phyloP scores from a whole-genome alignment of 2,329 filamentous ascomycete genomes.

The Dactylonectria macrodidyma region DNA sequence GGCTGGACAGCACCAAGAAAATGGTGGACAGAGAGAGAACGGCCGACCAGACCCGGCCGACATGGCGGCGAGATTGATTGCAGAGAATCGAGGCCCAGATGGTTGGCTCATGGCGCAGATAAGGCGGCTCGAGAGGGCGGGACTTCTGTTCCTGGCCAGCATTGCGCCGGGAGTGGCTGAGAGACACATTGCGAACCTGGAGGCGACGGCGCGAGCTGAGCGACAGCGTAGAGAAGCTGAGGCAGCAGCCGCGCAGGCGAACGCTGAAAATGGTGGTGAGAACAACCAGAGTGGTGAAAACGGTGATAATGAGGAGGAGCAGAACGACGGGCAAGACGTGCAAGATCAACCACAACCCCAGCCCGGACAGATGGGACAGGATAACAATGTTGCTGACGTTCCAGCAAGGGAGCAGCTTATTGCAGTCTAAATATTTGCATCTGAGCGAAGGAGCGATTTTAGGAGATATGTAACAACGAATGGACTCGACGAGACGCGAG shows the following conservation, averaged over 20 bases:
- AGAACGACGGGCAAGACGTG: neutral
- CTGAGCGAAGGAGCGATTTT: slow-evolving; percentile 24
- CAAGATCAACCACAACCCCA: slow-evolving; percentile 25
- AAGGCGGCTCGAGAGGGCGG: slow-evolving; percentile 71
- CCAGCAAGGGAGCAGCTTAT: slow-evolving; percentile 42
- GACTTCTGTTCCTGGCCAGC: slow-evolving; percentile 76
- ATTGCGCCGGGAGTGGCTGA: slow-evolving; percentile 77
- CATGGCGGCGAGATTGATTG: slow-evolving; percentile 69
- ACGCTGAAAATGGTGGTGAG: slow-evolving; percentile 41
- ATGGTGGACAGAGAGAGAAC: slow-evolving; percentile 40
- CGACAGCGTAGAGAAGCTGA: slow-evolving; percentile 61
- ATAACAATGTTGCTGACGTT: slow-evolving; percentile 33
- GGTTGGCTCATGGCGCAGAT: slow-evolving; percentile 58
- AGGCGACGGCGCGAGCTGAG: slow-evolving; percentile 65
- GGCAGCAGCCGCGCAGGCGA: slow-evolving; percentile 49
- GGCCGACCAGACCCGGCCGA: slow-evolving; percentile 62
- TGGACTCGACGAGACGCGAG: slow-evolving; percentile 33
- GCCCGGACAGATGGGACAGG: slow-evolving; percentile 38
- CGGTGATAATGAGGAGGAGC: slow-evolving; percentile 20
- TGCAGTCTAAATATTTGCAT: slow-evolving; percentile 31
- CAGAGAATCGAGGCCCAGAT: slow-evolving; percentile 49
- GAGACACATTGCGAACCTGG: slow-evolving; percentile 73
- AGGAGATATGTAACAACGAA: slow-evolving; percentile 24
- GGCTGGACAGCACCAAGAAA: slow-evolving; percentile 42
- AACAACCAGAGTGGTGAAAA: slow-evolving; percentile 36